Base-by-base conservation (phyloP, 176 grass and related monocot species). In the Oryza rufipogon region DNA sequence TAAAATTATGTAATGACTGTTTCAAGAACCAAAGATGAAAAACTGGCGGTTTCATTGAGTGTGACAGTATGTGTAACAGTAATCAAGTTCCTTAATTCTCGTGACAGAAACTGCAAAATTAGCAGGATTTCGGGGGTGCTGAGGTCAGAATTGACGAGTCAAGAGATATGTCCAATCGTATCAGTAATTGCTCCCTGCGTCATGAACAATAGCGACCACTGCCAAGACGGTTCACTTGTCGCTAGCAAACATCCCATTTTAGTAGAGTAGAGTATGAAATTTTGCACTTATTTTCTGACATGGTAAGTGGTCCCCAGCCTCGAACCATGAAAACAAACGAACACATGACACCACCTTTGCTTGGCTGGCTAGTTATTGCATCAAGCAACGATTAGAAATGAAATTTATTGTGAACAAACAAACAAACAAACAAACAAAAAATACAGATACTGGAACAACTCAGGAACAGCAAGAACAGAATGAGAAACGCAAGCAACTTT, bases 131-230 rank as follows among this genome's bases (percentile, higher is more conserved):
- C 1, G 3, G 33, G 33, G 6, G 3, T 4, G 7, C n/a, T 58
- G 64, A 38, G 22, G 73, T 56, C 47, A 61, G 49, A 14, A 15
- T n/a, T 49, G 47, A 38, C 32, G 1, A 64, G 23, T 47, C 16
- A 61, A 34, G 36, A 78, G 36, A 26, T 49, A 79, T 71, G 9
- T 17, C 39, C 52, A 79, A 71, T 64, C 56, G 41, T 36, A 79
- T 39, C 12, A 8, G 49, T 45, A 34, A 61, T 15, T 48, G 22
- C 12, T 26, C 5, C 0, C 0, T 49, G 9, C 47, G 11, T 38
- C 64, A 51, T 10, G 42, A 56, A 51, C 28, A 52, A 22, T 8
- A 19, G 30, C 4, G 22, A 51, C 25, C 17, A 44, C 9, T 22
- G 17, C 16, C 16, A 19, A 25, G 34, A 12, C 51, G 32, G 74